Evolutionary conservation across 2,329 filamentous ascomycete genomes (phyloP).

Genomic region (Apiospora rasikravindrae): DNA sequence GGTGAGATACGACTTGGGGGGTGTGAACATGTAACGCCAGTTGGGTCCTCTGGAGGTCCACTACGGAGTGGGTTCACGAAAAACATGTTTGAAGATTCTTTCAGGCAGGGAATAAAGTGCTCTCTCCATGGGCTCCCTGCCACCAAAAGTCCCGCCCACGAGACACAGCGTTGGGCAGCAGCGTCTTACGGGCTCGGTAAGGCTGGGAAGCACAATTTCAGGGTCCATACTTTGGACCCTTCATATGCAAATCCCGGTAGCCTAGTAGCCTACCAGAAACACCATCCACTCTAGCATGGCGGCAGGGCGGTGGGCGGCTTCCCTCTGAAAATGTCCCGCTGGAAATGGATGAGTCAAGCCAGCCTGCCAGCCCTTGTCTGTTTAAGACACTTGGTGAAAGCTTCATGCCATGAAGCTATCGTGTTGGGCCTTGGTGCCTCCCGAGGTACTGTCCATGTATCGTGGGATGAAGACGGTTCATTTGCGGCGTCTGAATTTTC

Average conservation of each 20-base stretch:
- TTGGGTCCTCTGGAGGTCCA: not conserved
- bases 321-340: not conserved
- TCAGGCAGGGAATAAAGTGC: not conserved
- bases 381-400: not conserved
- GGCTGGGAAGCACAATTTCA: constrained; percentile 1
- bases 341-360: not conserved
- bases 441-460: not conserved
- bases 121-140: not conserved
- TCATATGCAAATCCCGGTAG: constrained; percentile 10
- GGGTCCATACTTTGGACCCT: constrained; percentile 10
- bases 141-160: not conserved
- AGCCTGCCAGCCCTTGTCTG: not conserved
- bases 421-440: not conserved
- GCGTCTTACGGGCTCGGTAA: not conserved
- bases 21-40: constrained; percentile 7
- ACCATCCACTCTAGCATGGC: not conserved
- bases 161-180: constrained; percentile 10
- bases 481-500: not conserved
- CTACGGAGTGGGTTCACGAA: not conserved
- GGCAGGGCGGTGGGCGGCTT: not conserved
- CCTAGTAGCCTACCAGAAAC: not conserved
- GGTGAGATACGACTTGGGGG: not conserved
- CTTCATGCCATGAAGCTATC: not conserved
- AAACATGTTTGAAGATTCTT: constrained; percentile 15
- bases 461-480: not conserved